A percentile compares a stretch with the other conserved stretches of the same genome.
These are phyloP conservation scores for Dendrobium officinale DNA, from an alignment of 106 monocot genomes.

Conservation along the genomic window DNA sequence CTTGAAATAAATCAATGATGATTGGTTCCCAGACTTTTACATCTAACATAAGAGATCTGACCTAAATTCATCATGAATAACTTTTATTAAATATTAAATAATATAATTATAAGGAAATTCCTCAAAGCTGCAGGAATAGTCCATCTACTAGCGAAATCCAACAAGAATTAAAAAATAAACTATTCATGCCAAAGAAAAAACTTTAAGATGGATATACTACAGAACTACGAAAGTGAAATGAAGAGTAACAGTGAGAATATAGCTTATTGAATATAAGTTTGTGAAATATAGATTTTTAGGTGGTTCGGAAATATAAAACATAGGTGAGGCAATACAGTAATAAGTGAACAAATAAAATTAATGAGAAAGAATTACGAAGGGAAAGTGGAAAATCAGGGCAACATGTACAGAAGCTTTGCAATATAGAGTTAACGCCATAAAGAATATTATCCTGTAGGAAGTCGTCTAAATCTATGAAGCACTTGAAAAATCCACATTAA, in stretches of 20 bases:
- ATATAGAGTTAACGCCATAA: too few species aligned
- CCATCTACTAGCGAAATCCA: neutral
- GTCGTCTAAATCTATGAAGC: too few species aligned
- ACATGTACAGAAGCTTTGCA: too few species aligned
- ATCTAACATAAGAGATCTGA: conserved; percentile 84
- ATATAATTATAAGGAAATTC: neutral
- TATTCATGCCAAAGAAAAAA: neutral
- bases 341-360: neutral
- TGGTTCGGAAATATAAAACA: neutral
- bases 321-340: neutral
- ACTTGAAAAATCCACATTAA: too few species aligned
- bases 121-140: neutral
- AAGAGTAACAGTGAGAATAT: neutral
- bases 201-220: neutral
- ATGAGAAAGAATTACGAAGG: neutral
- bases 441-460: too few species aligned
- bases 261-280: neutral
- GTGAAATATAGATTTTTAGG: neutral
- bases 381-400: neutral
- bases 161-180: neutral
- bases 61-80: conserved; percentile 29
- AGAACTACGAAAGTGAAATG: neutral
- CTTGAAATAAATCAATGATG: conserved; percentile 67
- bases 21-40: conserved; percentile 92
- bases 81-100: neutral